Evolutionary conservation across 1,139 yeast species (phyloP).

Genomic region (Geotrichum aggregatum): DNA sequence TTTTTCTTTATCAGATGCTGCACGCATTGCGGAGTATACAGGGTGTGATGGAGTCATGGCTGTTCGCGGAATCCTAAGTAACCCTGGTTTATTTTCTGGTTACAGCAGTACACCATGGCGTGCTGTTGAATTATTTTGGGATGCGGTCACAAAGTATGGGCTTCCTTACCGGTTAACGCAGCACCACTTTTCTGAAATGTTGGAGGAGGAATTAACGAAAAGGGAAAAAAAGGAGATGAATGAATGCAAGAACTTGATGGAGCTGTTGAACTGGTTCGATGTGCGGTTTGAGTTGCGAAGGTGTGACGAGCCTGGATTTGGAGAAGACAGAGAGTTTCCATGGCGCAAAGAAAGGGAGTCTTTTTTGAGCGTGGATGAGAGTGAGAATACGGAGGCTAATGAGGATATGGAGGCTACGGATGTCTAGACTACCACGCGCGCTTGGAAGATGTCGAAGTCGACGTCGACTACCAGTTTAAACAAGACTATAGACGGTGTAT

Average conservation of each 20-base stretch:
- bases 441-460: too few relatives aligned
- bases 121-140: constrained; percentile 79
- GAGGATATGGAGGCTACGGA: too few relatives aligned
- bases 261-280: constrained; percentile 81
- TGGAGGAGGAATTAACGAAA: constrained; percentile 56
- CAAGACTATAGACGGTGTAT: too few relatives aligned
- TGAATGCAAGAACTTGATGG: constrained; percentile 52
- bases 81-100: constrained; percentile 78
- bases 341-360: constrained; percentile 38
- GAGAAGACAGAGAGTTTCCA: constrained; percentile 52
- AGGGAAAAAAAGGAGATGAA: constrained; percentile 60
- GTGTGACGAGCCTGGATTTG: constrained; percentile 65
- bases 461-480: too few relatives aligned
- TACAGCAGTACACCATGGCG: constrained; percentile 77
- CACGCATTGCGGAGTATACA: constrained; percentile 56
- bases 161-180: constrained; percentile 78
- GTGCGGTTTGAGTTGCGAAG: constrained; percentile 59
- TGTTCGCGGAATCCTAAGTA: constrained; percentile 77
- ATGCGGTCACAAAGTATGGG: constrained; percentile 72
- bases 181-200: constrained; percentile 86
- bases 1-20: constrained; percentile 60
- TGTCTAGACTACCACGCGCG: too few relatives aligned
- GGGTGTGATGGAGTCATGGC: constrained; percentile 94
- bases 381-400: too few relatives aligned
- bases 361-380: too few relatives aligned